These are phyloP conservation scores for Solanum dulcamara DNA, from an alignment of 257 asterid genomes.

Conservation along the genomic window DNA sequence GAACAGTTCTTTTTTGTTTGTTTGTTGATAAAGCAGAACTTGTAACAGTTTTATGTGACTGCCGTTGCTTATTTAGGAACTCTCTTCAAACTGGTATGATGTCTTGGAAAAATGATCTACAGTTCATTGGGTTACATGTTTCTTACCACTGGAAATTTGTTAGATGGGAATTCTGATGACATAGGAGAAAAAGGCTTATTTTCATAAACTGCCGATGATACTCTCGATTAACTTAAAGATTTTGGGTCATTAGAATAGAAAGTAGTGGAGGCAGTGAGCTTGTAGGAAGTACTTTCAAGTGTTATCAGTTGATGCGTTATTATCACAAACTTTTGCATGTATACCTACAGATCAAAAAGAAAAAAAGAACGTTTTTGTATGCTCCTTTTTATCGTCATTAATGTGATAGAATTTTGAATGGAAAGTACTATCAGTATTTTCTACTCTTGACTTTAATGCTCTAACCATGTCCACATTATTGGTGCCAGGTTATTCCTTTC, in stretches of 20 bases:
- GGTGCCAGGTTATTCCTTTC: conserved; percentile 81
- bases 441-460: neutral
- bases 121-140: neutral
- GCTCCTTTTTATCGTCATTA: neutral
- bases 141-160: neutral
- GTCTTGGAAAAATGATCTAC: neutral
- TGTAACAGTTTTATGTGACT: neutral
- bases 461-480: neutral
- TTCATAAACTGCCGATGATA: neutral
- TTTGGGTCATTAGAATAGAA: neutral
- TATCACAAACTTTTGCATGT: neutral
- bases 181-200: neutral
- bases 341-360: neutral
- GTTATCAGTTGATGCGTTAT: neutral
- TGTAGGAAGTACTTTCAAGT: neutral
- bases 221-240: neutral
- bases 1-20: no score
- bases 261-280: neutral
- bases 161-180: neutral
- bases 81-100: neutral
- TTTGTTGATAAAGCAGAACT: neutral
- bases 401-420: neutral
- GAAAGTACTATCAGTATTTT: neutral
- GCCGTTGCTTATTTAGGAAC: neutral
- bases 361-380: neutral